Base-by-base conservation (phyloP, 208 protist species). In the Leishmania tarentolae region DNA sequence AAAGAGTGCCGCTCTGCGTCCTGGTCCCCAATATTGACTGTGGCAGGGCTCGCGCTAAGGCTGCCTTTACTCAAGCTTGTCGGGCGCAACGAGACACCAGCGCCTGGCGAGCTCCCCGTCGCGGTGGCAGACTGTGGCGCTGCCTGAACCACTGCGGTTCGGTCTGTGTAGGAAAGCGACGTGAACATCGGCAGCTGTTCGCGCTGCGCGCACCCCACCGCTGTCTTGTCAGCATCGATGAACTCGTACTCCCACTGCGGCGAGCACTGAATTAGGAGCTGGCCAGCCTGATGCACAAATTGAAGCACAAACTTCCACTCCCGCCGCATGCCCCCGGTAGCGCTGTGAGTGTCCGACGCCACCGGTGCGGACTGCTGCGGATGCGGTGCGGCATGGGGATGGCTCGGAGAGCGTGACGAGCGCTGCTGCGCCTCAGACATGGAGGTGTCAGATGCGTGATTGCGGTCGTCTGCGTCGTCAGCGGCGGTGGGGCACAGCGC, bases 261-360 rank as follows among this genome's bases (percentile, higher is more conserved):
- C 6, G 88, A 87, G 78, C 91, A 91, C 74, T 91, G 91, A 57
- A 98, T 80, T 35, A 87, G 52, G 65, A 94, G 78, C 47, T 94
- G 91, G 6, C 92, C 94, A 7, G 88, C 87, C 75, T 92, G 76
- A 76, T 96, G 92, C 8, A 82, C 86, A 72, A 96, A 95, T 21
- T 82, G 89, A 13, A 96, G 86, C 6, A 88, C 84, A 69, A 98
- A 98, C 75, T 95, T 94, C 93, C 94, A 98, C 84, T 98, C 93
- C 35, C 94, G 92, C 17, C 93, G 91, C 93, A 98, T 98, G 44
- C 92, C 93, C 42, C 88, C 90, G 37, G 83, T 37, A 66, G 46
- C 17, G 57, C 77, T 82, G 46, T 80, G 78, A 4, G 35, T 70
- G 61, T 37, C 11, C 1, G 74, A 42, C n/a, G 80, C 8, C 5